A percentile compares a stretch with the other conserved stretches of the same genome.
Evolutionary conservation across 2,329 filamentous ascomycete genomes (phyloP).

Genomic region (Intubia oerlemansii): DNA sequence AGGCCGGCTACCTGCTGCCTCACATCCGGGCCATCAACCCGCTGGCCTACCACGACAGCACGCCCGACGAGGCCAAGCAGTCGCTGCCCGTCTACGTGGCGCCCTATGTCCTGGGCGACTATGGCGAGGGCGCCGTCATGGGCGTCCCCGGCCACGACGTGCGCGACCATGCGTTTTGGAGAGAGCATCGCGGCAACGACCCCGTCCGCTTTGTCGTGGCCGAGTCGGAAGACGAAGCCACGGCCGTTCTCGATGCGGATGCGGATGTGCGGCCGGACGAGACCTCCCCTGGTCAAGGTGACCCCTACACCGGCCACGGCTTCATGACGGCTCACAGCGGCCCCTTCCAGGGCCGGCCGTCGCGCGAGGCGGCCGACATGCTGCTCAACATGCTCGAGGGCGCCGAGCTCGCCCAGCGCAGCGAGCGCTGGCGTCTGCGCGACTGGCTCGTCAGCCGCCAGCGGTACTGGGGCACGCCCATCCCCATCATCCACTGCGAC

Average conservation of each 20-base stretch:
- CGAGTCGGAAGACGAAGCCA: slow-evolving; percentile 25
- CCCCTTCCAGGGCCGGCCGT: slow-evolving; percentile 39
- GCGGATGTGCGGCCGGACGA: not conserved
- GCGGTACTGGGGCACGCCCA: slow-evolving; percentile 78
- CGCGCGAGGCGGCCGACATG: slow-evolving; percentile 35
- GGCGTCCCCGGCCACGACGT: slow-evolving; percentile 72
- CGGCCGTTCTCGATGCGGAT: slow-evolving; percentile 13
- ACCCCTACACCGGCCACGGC: slow-evolving; percentile 44
- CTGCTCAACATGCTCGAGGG: slow-evolving; percentile 36
- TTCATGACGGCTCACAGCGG: slow-evolving; percentile 45
- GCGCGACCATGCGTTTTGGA: slow-evolving; percentile 65
- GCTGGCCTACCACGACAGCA: slow-evolving; percentile 30
- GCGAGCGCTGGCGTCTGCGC: slow-evolving; percentile 58
- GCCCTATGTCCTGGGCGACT: slow-evolving; percentile 67
- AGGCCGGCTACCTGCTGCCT: slow-evolving; percentile 46
- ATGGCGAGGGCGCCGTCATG: slow-evolving; percentile 79
- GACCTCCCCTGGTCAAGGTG: no score
- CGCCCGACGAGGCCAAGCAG: slow-evolving; percentile 27
- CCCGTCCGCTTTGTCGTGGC: slow-evolving; percentile 43
- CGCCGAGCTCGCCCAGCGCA: slow-evolving; percentile 34
- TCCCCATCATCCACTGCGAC: slow-evolving; percentile 67
- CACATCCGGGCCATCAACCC: slow-evolving; percentile 43
- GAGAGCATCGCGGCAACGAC: slow-evolving; percentile 37
- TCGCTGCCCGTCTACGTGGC: slow-evolving; percentile 59
- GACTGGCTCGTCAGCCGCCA: slow-evolving; percentile 91